Conservation (phyloP, 1,284 basidiomycete genomes). For the Sporisorium iseilematis-ciliati region DNA sequence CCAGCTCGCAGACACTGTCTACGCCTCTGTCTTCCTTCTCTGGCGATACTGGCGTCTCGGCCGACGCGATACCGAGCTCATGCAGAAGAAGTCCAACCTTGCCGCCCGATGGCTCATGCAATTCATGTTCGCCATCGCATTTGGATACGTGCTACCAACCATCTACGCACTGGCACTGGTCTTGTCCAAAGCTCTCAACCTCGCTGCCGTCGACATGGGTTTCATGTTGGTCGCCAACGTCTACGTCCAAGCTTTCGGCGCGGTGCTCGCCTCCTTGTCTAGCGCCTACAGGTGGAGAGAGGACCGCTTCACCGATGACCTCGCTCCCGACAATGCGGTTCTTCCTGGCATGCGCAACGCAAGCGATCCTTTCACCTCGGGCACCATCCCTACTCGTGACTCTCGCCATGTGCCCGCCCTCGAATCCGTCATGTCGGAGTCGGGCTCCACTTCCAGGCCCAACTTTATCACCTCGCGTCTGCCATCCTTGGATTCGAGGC, state of each 20-base stretch:
- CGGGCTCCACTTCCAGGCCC: constrained; percentile 18
- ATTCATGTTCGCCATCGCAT: constrained; percentile 45
- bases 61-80: constrained; percentile 41
- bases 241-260: constrained; percentile 53
- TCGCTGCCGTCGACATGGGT: constrained; percentile 39
- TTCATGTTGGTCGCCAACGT: constrained; percentile 59
- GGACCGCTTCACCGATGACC: constrained; percentile 46
- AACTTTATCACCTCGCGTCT: constrained; percentile 27
- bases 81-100: constrained; percentile 29
- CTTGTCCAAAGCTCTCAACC: constrained; percentile 24
- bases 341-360: constrained; percentile 36
- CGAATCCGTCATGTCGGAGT: constrained; percentile 19
- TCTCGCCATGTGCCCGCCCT: constrained; percentile 8
- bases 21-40: constrained; percentile 42
- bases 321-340: constrained; percentile 46
- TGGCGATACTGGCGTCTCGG: constrained; percentile 53
- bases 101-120: constrained; percentile 35
- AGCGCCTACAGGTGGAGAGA: constrained; percentile 53
- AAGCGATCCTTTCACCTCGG: constrained; percentile 23
- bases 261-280: constrained; percentile 46
- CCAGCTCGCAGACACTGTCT: constrained; percentile 48
- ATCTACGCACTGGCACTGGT: constrained; percentile 45
- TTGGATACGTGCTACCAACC: constrained; percentile 48
- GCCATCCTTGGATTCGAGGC: constrained; percentile 23
- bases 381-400: constrained; percentile 1